Conservation (phyloP, 2,329 filamentous ascomycete genomes). For the Sporothrix luriei region DNA sequence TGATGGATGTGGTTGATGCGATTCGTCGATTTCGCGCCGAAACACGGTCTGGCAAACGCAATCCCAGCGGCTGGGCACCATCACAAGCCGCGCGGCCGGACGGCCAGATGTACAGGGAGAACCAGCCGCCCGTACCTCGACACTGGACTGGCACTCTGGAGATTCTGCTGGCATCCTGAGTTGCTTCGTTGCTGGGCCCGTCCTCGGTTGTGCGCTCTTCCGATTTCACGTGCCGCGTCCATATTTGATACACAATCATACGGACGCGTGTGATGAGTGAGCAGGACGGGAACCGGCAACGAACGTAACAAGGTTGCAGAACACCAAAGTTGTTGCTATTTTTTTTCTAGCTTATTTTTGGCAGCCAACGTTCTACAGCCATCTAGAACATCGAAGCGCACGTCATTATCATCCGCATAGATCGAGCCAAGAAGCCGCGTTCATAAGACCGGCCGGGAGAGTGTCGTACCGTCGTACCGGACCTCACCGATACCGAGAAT, state of each 20-base stretch:
- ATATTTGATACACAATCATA: no score
- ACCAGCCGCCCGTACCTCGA: conserved; percentile 38
- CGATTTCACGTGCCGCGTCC: no score
- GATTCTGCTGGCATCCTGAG: conserved; percentile 32
- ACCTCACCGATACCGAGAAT: background rate
- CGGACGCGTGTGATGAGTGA: no score
- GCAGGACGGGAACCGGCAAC: no score
- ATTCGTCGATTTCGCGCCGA: conserved; percentile 47
- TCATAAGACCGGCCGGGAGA: background rate
- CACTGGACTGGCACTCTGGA: conserved; percentile 48
- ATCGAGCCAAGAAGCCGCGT: background rate
- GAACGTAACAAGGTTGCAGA: background rate
- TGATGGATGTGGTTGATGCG: conserved; percentile 50
- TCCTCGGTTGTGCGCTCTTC: no score
- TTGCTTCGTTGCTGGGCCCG: no score
- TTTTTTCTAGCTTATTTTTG: background rate
- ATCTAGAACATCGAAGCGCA: background rate
- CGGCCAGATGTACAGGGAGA: background rate
- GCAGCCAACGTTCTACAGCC: background rate
- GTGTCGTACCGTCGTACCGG: no score
- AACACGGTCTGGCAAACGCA: conserved; percentile 42
- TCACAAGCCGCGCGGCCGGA: background rate
- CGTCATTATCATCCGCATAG: background rate
- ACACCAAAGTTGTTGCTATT: background rate
- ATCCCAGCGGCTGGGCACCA: background rate